Conservation (phyloP, 1,284 basidiomycete species). For the Anthracocystis panici-leucophaei region DNA sequence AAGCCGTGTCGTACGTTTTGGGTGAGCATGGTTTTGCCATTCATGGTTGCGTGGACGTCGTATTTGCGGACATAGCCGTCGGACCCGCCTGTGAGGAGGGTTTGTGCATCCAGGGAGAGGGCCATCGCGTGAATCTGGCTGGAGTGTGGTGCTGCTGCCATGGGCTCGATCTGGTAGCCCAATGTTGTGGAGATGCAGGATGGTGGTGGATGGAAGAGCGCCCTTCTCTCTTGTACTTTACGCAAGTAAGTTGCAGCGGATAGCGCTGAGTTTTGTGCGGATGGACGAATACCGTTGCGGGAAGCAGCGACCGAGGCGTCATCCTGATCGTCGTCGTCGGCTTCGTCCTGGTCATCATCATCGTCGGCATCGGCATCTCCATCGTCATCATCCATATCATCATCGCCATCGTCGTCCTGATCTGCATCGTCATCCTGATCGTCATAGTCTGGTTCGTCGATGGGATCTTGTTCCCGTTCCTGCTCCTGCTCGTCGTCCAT, state of each 20-base stretch:
- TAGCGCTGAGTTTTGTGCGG: constrained; percentile 20
- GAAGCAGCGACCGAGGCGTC: constrained; percentile 24
- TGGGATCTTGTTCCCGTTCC: constrained; percentile 26
- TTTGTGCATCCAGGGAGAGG: constrained; percentile 85
- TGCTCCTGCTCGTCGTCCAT: constrained; percentile 51
- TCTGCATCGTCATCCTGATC: constrained; percentile 32
- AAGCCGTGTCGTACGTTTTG: constrained; percentile 90
- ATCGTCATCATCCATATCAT: constrained; percentile 31
- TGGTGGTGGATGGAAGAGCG: constrained; percentile 30
- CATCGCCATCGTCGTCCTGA: constrained; percentile 23
- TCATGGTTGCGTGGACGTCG: constrained; percentile 88
- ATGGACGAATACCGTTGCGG: constrained; percentile 17
- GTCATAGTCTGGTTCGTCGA: constrained; percentile 39
- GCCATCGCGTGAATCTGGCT: constrained; percentile 87
- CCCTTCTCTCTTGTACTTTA: constrained; percentile 39
- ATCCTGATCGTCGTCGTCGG: constrained; percentile 16
- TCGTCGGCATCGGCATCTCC: constrained; percentile 21
- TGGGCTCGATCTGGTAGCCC: constrained; percentile 79
- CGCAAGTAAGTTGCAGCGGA: constrained; percentile 35
- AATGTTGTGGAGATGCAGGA: constrained; percentile 21
- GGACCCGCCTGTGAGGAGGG: constrained; percentile 88
- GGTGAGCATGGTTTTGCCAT: constrained; percentile 86
- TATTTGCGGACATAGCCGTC: constrained; percentile 95
- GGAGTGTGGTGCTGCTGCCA: constrained; percentile 90
- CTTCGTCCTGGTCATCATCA: constrained; percentile 28